phyloP scores from a whole-genome alignment of 306 rosid genomes.

The Prunus davidiana region DNA sequence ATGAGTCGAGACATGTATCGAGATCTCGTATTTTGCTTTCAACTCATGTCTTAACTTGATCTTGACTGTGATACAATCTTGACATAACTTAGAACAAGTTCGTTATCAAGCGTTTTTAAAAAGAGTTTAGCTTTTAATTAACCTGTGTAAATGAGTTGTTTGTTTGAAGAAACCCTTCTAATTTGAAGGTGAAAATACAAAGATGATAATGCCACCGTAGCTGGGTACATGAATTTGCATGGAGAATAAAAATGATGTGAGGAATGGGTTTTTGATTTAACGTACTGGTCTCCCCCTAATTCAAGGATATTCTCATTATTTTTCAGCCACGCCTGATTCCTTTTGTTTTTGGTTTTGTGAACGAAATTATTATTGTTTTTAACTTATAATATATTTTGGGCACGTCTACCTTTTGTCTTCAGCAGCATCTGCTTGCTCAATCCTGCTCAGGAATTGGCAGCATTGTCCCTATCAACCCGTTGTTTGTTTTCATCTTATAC shows the following conservation, averaged over 20 bases:
- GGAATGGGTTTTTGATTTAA: conserved; percentile 43
- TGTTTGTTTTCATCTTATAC: not conserved
- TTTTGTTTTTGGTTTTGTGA: conserved; percentile 32
- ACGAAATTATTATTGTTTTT: conserved; percentile 32
- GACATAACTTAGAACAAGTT: not conserved
- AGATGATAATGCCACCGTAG: conserved; percentile 41
- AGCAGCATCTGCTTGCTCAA: conserved; percentile 35
- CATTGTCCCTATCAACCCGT: conserved; percentile 40
- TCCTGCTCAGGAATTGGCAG: conserved; percentile 42
- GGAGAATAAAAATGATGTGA: conserved; percentile 59
- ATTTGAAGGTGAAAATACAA: too few species aligned
- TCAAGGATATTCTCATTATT: conserved; percentile 80
- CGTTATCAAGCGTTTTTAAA: conserved; percentile 24
- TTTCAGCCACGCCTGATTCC: conserved; percentile 71
- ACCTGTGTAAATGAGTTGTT: too few species aligned
- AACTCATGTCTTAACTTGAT: not conserved
- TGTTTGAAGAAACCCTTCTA: too few species aligned
- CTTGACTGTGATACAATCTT: not conserved
- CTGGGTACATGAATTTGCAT: conserved; percentile 54
- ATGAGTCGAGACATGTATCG: too few species aligned
- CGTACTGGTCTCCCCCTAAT: conserved; percentile 63
- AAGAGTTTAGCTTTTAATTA: too few species aligned
- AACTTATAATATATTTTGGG: conserved; percentile 45
- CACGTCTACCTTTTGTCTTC: conserved; percentile 47
- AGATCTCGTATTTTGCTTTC: not conserved